These are phyloP conservation scores for Barnettozyma californica DNA, from an alignment of 805 yeast genomes.

Conservation along the genomic window DNA sequence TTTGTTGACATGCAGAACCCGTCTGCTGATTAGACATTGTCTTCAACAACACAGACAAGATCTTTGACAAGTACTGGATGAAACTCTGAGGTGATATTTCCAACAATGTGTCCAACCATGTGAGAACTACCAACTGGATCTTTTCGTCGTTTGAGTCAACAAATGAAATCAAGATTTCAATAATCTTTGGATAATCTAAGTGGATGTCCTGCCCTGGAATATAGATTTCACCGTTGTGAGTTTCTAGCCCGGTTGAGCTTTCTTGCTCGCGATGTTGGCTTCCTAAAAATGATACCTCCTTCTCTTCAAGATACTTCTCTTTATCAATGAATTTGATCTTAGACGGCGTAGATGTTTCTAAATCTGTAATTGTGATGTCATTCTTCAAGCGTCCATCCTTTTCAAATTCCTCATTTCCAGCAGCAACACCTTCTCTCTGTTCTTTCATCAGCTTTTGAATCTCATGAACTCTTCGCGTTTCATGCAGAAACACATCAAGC, in stretches of 20 bases:
- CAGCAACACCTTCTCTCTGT: slow-evolving; percentile 14
- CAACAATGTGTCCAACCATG: slow-evolving; percentile 76
- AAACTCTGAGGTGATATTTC: slow-evolving; percentile 73
- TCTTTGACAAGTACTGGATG: slow-evolving; percentile 65
- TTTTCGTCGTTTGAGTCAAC: slow-evolving; percentile 64
- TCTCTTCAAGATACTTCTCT: background rate
- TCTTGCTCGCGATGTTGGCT: background rate
- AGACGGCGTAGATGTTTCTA: slow-evolving; percentile 22
- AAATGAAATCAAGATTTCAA: slow-evolving; percentile 76
- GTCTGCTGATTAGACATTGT: slow-evolving; percentile 44
- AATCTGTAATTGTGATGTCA: slow-evolving; percentile 15
- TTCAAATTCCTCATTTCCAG: slow-evolving; percentile 4
- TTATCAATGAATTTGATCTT: slow-evolving; percentile 14
- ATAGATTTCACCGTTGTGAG: slow-evolving; percentile 48
- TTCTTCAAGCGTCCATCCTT: slow-evolving; percentile 17
- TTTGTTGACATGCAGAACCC: slow-evolving; percentile 40
- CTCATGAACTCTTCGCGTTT: slow-evolving; percentile 70
- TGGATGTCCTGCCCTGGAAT: slow-evolving; percentile 77
- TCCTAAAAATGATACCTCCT: background rate
- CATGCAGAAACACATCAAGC: slow-evolving; percentile 69
- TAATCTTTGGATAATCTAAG: slow-evolving; percentile 73
- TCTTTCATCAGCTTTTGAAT: slow-evolving; percentile 50
- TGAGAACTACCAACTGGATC: slow-evolving; percentile 71
- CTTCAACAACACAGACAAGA: slow-evolving; percentile 63
- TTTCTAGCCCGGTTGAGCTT: slow-evolving; percentile 13